Evolutionary conservation across 139 green algal species (phyloP).

Genomic region (Astrephomene gubernaculifera): DNA sequence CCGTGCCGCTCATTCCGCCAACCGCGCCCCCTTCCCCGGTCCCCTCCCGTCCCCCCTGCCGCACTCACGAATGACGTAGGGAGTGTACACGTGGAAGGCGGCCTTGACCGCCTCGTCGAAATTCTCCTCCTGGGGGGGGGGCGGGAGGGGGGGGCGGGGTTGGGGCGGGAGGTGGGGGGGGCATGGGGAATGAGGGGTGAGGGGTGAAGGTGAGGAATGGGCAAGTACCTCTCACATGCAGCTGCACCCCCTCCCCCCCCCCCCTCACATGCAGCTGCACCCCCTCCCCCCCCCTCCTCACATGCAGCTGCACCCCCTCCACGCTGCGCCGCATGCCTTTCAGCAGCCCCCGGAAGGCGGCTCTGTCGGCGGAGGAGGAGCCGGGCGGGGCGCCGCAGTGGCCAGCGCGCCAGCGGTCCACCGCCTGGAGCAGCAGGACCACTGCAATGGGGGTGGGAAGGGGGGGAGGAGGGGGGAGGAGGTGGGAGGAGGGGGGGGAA

Average conservation of each 20-base stretch:
- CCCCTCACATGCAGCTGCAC: not conserved
- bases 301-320: constrained; percentile 62
- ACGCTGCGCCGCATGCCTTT: constrained; percentile 66
- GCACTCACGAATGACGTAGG: constrained; percentile 70
- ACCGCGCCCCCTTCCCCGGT: no score
- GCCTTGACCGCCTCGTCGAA: constrained; percentile 89
- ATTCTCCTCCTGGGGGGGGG: constrained; percentile 92
- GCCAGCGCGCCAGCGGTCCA: constrained; percentile 58
- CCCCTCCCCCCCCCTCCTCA: not conserved
- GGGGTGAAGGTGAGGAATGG: no score
- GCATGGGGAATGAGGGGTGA: no score
- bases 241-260: not conserved
- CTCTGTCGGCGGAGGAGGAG: constrained; percentile 58
- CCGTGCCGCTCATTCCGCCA: no score
- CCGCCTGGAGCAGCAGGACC: constrained; percentile 77
- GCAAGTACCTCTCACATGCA: not conserved
- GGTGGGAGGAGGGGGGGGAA: no score
- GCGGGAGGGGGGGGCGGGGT: no score
- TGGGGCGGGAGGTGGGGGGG: no score
- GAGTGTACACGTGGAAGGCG: constrained; percentile 85
- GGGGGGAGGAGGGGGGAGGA: constrained; percentile 1
- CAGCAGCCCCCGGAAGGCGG: constrained; percentile 78
- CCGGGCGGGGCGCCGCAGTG: constrained; percentile 41
- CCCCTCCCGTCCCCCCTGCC: not conserved
- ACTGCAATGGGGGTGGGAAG: constrained; percentile 48